A percentile compares a stretch with the other conserved stretches of the same genome.
Conservation (phyloP, 352 stramenopile species). For the Phytopythium boreale region DNA sequence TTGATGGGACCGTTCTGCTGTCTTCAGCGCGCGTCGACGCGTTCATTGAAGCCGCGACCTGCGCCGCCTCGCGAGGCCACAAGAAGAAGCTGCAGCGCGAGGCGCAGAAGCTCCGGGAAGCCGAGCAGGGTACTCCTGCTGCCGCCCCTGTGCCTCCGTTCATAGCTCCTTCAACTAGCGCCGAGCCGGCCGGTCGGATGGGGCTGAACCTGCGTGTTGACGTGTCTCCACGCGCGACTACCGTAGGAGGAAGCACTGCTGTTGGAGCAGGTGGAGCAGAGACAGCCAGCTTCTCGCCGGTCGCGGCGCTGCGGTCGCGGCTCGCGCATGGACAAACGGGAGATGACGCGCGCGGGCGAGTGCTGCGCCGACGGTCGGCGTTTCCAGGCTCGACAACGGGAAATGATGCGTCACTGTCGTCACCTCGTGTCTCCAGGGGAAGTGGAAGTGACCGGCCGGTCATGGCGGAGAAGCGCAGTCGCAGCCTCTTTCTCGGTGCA, state of each 20-base stretch:
- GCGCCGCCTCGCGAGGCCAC: slow-evolving; percentile 49
- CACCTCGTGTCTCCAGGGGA: slow-evolving; percentile 2
- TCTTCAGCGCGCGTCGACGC: slow-evolving; percentile 37
- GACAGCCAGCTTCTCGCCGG: slow-evolving; percentile 29
- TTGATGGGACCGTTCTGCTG: slow-evolving; percentile 50
- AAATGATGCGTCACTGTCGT: background rate
- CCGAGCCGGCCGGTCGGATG: slow-evolving; percentile 15
- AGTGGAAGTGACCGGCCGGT: background rate
- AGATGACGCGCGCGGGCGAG: slow-evolving; percentile 20
- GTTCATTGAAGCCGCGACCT: slow-evolving; percentile 48
- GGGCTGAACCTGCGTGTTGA: slow-evolving; percentile 59
- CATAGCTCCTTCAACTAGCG: slow-evolving; percentile 1
- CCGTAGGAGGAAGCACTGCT: background rate
- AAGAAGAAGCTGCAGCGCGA: slow-evolving; percentile 82
- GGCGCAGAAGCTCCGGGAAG: slow-evolving; percentile 64
- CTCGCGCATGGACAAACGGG: slow-evolving; percentile 32
- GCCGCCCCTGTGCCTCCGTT: background rate
- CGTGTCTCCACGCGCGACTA: slow-evolving; percentile 19
- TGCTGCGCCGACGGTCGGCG: slow-evolving; percentile 14
- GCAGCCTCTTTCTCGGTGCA: slow-evolving; percentile 18
- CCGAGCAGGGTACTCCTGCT: slow-evolving; percentile 5
- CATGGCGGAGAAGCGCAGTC: slow-evolving; percentile 6
- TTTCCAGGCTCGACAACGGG: background rate
- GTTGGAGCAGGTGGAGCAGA: background rate
- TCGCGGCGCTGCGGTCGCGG: slow-evolving; percentile 32